A percentile compares a stretch with the other conserved stretches of the same genome.
Conservation (phyloP, 2,329 filamentous ascomycete genomes). For the Alternaria rosae region DNA sequence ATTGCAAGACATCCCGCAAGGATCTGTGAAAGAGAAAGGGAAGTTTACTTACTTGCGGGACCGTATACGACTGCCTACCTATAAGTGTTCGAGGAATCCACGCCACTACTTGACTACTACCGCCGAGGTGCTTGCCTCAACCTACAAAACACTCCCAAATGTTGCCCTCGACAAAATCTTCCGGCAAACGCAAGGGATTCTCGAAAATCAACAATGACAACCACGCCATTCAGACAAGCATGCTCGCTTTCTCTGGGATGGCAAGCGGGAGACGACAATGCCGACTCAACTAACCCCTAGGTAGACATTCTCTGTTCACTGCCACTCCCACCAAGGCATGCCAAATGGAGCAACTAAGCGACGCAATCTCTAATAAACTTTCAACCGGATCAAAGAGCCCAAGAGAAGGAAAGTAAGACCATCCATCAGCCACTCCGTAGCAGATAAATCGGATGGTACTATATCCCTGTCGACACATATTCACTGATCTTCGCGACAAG, state of each 20-base stretch:
- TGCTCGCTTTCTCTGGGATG: neutral
- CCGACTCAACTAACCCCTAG: neutral
- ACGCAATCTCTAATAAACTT: neutral
- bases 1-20: neutral
- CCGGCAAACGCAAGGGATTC: neutral
- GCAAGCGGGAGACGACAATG: neutral
- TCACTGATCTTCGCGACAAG: neutral
- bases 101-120: neutral
- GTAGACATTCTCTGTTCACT: neutral
- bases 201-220: neutral
- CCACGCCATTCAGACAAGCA: neutral
- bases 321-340: neutral
- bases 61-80: neutral
- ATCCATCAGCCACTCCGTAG: neutral
- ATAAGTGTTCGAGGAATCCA: neutral
- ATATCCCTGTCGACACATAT: neutral
- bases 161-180: neutral
- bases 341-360: neutral
- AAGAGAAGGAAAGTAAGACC: neutral
- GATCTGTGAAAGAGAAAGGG: neutral
- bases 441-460: neutral
- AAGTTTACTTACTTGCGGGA: neutral
- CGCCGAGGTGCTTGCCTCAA: neutral
- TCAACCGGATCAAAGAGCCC: neutral
- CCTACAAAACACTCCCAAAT: neutral